Base-by-base conservation (phyloP, 495 filamentous ascomycete species). In the Immersiella caudata region DNA sequence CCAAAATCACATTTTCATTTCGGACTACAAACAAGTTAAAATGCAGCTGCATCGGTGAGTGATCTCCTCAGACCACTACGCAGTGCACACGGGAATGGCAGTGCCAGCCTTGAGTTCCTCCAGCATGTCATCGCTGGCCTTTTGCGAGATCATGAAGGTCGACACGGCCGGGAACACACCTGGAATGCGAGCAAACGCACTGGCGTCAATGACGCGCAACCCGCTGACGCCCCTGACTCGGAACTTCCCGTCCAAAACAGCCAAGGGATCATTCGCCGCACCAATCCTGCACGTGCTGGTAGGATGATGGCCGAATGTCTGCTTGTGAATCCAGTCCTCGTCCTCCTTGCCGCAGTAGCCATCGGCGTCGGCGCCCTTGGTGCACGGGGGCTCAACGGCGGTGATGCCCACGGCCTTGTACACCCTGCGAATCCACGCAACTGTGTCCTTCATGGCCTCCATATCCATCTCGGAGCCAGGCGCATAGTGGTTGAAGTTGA, bases 131-230 rank as follows among this genome's bases (percentile, higher is more conserved):
- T 86, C 85, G 2, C 84, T 82, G 11, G 85, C 85, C 78, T 88
- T 88, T 75, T 88, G 86, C 63, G 78, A 81, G 40, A 88, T 78
- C 81, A 87, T 85, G 63, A 87, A 87, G 9, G 84, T 86, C 8
- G 84, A 78, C 21, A 84, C 72, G 14, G 77, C 79, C 7, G 84
- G 80, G 62, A 85, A 88, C 2, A 81, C 78, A 0, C 86, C 86
- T 8, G 79, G 82, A 61, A 83, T 82, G 58, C 75, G 62, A 5
- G 84, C 78, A 71, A 85, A 82, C 5, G 81, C 70, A 58, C 75
- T 78, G 1, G 80, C 83, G 67, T 87, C 84, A 8, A 87, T 78
- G 1, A 84, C 81, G 11, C 81, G 65, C 66, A 84, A 66, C 7
- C 77, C 76, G 14, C 69, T 60, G 5, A 81, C 76, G 9, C 82